Evolutionary conservation across 106 monocot genomes (phyloP), one percentile per base, ranked within the genome.

Genomic region (Apostasia ramifera): DNA sequence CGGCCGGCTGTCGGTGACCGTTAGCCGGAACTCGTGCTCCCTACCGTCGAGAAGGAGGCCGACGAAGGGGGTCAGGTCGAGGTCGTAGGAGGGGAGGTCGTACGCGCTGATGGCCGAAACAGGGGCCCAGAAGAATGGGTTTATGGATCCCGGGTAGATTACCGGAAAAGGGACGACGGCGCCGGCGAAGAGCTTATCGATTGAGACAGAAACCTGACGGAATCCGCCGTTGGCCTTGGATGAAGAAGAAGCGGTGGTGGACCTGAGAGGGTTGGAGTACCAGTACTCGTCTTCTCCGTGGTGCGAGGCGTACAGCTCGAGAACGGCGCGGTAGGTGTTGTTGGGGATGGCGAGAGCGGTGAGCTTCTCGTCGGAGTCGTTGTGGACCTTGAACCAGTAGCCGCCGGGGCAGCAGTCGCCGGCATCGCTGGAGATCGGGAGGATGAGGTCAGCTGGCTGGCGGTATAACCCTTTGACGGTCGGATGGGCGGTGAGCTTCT

Each of bases 51-150:
- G 7, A 59, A 81, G 68, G 72, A 81, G 39, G 63, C 74, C 71
- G 70, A 86, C 79, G 73, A 86, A 67, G 12, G 88, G 81, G 2
- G 88, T 88, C 51, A 88, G 70, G 43, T 88, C 88, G 56, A 88
- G 62, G 40, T 84, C 78, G 66, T 88, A 88, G 0, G 84, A 78
- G 9, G 88, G 88, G 6, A 78, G 66, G 66, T 81, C 71, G 53
- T 79, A 88, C 1, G 79, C 81, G 2, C 76, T 78, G 59, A 84
- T 88, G 53, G 73, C 71, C 0, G 79, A 76, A 0, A 84, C 81
- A 3, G 84, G 81, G 8, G 68, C 66, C 88, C 84, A 81, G 49
- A 84, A 74, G 12, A 73, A 70, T 1, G 84, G 84, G 53, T 79
- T 81, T 13, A 88, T 79, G 8, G 81, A 78, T 7, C 84, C 84